These are phyloP conservation scores for Clavispora santaluciae DNA, from an alignment of 805 yeast species.

Conservation along the genomic window DNA sequence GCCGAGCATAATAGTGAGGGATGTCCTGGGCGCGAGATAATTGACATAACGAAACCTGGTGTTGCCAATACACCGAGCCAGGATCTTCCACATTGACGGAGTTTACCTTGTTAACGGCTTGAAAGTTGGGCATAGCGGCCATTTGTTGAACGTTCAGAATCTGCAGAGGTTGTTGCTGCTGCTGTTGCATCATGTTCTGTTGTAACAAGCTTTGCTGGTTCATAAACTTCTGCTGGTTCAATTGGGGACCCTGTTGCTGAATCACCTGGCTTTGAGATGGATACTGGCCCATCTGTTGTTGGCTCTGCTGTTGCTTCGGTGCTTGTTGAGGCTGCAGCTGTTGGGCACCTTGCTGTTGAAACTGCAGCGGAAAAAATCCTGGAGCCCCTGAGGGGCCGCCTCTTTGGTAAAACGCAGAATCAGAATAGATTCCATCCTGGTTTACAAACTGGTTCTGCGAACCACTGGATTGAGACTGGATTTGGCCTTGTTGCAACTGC, in stretches of 20 bases:
- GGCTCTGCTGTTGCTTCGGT: constrained; percentile 26
- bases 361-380: constrained; percentile 18
- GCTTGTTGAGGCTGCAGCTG: constrained; percentile 18
- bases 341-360: constrained; percentile 10
- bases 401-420: constrained; percentile 20
- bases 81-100: constrained; percentile 33
- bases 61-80: constrained; percentile 63
- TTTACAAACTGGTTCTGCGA: constrained; percentile 11
- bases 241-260: constrained; percentile 13
- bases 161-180: constrained; percentile 11
- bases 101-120: constrained; percentile 22
- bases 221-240: constrained; percentile 5
- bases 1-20: constrained; percentile 81
- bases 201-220: constrained; percentile 7
- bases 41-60: constrained; percentile 69
- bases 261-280: constrained; percentile 9
- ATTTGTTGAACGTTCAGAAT: constrained; percentile 3
- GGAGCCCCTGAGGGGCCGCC: constrained; percentile 19
- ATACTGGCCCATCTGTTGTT: constrained; percentile 10
- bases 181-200: neutral
- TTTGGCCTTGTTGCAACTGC: constrained; percentile 37
- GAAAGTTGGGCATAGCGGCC: constrained; percentile 15
- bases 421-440: constrained; percentile 22
- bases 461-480: constrained; percentile 18
- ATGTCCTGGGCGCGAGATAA: constrained; percentile 58